Percentiles rank a stretch among this genome's conserved stretches.
Evolutionary conservation across 1,284 basidiomycete species (phyloP).

Genomic region (Cutaneotrichosporon dermatis): DNA sequence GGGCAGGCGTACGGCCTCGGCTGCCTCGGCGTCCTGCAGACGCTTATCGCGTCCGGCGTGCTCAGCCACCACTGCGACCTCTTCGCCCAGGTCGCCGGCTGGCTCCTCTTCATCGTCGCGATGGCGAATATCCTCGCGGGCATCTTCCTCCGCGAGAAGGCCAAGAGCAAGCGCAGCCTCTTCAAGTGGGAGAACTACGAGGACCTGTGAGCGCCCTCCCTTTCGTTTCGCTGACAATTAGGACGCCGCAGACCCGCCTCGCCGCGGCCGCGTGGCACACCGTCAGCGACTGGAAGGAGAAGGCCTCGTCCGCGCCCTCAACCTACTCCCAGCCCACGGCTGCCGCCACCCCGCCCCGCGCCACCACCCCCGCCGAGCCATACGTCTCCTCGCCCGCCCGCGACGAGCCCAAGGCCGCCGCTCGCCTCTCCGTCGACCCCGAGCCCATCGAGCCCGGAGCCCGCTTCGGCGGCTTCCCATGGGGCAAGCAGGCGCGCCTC

Average conservation of each 20-base stretch:
- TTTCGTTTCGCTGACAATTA: too few relatives aligned
- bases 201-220: too few relatives aligned
- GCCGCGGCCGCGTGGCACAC: constrained; percentile 44
- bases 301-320: neutral
- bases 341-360: too few relatives aligned
- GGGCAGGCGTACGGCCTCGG: constrained; percentile 74
- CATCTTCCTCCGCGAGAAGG: constrained; percentile 37
- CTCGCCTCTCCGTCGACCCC: too few relatives aligned
- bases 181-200: constrained; percentile 46
- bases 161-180: constrained; percentile 33
- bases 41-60: constrained; percentile 72
- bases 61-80: constrained; percentile 73
- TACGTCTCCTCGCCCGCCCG: too few relatives aligned
- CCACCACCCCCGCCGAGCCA: too few relatives aligned
- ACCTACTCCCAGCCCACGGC: neutral
- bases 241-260: constrained; percentile 43
- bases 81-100: constrained; percentile 75
- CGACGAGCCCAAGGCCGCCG: too few relatives aligned
- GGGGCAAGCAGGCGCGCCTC: constrained; percentile 50
- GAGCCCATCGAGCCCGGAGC: constrained; percentile 23
- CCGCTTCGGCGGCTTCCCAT: constrained; percentile 59
- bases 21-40: constrained; percentile 73
- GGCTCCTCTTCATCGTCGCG: constrained; percentile 79
- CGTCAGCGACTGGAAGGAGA: constrained; percentile 12
- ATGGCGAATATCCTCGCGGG: constrained; percentile 70